A percentile compares a stretch with the other conserved stretches of the same genome.
Conservation (phyloP, 2,329 filamentous ascomycete species). For the Ceratocystiopsis brevicomis region DNA sequence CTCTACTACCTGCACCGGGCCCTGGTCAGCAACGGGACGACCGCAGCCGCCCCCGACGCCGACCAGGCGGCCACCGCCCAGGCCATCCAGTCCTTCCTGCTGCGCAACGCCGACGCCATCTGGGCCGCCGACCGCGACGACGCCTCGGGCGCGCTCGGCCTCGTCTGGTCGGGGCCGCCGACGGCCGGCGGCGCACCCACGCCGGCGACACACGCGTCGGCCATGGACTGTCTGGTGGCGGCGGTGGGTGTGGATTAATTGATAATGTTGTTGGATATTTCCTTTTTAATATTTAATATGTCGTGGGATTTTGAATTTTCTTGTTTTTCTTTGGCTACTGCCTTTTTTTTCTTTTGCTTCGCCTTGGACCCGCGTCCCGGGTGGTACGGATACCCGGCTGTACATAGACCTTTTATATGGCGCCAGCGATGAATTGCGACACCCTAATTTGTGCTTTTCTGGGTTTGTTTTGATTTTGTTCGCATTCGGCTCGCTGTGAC, state of each 20-base stretch:
- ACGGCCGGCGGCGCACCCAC: slow-evolving; percentile 23
- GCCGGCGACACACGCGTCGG: slow-evolving; percentile 43
- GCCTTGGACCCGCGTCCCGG: too few relatives aligned
- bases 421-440: too few relatives aligned
- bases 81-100: slow-evolving; percentile 34
- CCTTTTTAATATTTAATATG: too few relatives aligned
- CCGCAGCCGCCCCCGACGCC: slow-evolving; percentile 12
- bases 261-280: neutral
- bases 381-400: too few relatives aligned
- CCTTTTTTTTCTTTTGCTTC: neutral
- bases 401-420: too few relatives aligned
- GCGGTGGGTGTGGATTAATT: slow-evolving; percentile 24
- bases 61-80: slow-evolving; percentile 18
- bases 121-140: slow-evolving; percentile 38
- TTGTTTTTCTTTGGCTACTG: neutral
- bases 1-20: slow-evolving; percentile 31
- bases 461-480: too few relatives aligned
- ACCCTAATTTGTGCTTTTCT: too few relatives aligned
- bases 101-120: slow-evolving; percentile 43
- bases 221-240: slow-evolving; percentile 47
- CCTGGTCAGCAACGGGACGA: too few relatives aligned
- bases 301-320: too few relatives aligned
- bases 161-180: slow-evolving; percentile 44
- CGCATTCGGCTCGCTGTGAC: too few relatives aligned
- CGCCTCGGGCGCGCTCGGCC: slow-evolving; percentile 31